phyloP scores from a whole-genome alignment of 192 early-diverging fungal genomes.

The Helicostylum pulchrum region DNA sequence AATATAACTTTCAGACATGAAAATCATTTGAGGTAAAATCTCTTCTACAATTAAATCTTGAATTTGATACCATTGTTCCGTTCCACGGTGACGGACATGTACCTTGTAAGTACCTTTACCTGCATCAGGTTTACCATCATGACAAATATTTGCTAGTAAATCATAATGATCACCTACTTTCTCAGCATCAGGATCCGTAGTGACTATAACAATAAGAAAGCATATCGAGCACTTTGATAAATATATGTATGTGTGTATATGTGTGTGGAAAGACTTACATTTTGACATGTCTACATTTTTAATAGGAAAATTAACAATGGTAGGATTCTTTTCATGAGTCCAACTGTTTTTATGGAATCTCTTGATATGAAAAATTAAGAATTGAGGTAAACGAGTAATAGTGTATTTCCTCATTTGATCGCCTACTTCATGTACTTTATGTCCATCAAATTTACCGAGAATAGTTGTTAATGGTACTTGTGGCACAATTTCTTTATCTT shows the following conservation, averaged over 20 bases:
- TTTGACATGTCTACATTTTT: constrained; percentile 81
- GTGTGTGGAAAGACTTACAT: constrained; percentile 50
- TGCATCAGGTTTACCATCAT: constrained; percentile 73
- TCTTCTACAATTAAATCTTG: constrained; percentile 93
- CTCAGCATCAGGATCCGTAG: constrained; percentile 48
- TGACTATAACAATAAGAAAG: constrained; percentile 31
- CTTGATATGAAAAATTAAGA: constrained; percentile 88
- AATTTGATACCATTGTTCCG: constrained; percentile 92
- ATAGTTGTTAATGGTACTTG: constrained; percentile 84
- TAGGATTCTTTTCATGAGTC: constrained; percentile 88
- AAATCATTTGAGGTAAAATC: constrained; percentile 92
- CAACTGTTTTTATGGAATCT: constrained; percentile 86
- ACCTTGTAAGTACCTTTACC: constrained; percentile 77
- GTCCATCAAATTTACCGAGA: constrained; percentile 83
- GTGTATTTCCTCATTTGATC: constrained; percentile 67
- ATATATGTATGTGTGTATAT: not conserved
- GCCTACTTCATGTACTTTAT: constrained; percentile 53
- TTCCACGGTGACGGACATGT: constrained; percentile 70
- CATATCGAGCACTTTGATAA: not conserved
- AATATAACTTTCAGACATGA: constrained; percentile 87
- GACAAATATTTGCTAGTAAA: constrained; percentile 87
- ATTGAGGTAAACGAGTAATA: constrained; percentile 74
- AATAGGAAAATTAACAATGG: constrained; percentile 94
- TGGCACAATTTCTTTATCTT: constrained; percentile 85
- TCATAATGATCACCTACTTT: constrained; percentile 63